Base-by-base conservation (phyloP, 192 early-diverging fungal genomes). In the Entomortierella parvispora region DNA sequence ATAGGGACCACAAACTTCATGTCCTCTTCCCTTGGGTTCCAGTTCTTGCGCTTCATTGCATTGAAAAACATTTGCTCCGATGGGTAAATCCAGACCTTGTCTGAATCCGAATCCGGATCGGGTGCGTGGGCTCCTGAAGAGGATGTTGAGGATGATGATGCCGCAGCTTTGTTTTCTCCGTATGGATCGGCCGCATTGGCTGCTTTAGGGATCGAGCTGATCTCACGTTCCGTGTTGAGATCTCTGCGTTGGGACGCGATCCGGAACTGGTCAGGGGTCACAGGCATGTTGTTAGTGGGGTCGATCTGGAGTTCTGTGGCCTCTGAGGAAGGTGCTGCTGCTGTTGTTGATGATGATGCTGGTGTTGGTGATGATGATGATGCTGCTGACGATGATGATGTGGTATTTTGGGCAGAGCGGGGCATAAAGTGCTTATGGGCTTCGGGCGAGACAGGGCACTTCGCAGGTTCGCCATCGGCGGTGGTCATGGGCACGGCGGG, bases 11-110 rank as follows among this genome's bases (percentile, higher is more conserved):
- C 91, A 9, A 92, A 85, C n/a, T 83, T 69, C 93, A 97, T 95
- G 74, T 97, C 96, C 18, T 81, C 54, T 58, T 94, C 94, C 2
- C 86, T 60, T 1, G 96, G 90, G 53, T 87, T 65, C 94, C 94
- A 95, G 75, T 92, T 93, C 66, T 97, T 97, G 71, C 96, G 89
- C 68, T 86, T 90, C 92, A 97, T 95, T 1, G 96, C 96, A 58
- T 97, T 97, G 83, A 92, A 97, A 56, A 97, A 97, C 92, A 94
- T 94, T 80, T 96, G 94, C 72, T 96, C 93, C 22, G 92, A 94
- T 9, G 96, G 96, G 64, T 97, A 97, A 11, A 96, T 81, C 96
- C 96, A 96, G 12, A 81, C 25, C 47, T 84, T 69, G 11, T 85
- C 81, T 17, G 55, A 31, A 43, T 68, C 65, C 26, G 44, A 57